Base-by-base conservation (phyloP, 1,284 basidiomycete species). In the Rhodotorula sp. region DNA sequence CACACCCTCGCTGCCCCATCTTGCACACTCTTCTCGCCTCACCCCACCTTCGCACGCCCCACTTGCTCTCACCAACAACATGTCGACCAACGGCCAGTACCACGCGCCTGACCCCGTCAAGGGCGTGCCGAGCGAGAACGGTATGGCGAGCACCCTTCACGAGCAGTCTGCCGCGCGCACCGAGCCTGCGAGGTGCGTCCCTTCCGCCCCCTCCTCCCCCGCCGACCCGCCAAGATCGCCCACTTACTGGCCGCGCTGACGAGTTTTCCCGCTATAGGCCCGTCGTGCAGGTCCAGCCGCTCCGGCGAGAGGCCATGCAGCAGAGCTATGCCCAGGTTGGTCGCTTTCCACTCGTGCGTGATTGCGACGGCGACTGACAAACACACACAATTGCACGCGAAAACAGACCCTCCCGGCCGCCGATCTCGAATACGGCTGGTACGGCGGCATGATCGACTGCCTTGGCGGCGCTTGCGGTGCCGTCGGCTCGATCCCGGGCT, bases 261-360 rank as follows among this genome's bases (percentile, higher is more conserved):
- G 29, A 29, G 19, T 29, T 34, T 27, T 44, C 22, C 22, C 58
- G 19, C 27, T 10, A 44, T 63, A 71, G 66, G 37, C 60, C 57
- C 41, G 66, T 65, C 56, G 69, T 71, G 9, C 60, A 61, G 41
- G 64, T 70, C n/a, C 74, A 77, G 71, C 69, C 75, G 12, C 61
- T 75, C 39, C 48, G 69, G 36, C 57, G 61, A 12, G 58, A 27
- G 51, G 79, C 80, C 56, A 81, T 82, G 79, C 78, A 82, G 69
- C 91, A 90, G 10, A 92, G 91, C 0, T 95, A 96, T 81, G 88
- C 93, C 3, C 92, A 96, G 82, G 91, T 94, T 81, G 82, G 94
- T 66, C 9, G 29, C 48, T 46, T 29, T 13, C 5, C 22, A 10
- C 32, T 15, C 12, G 7, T 8, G 5, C 25, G 32, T 46, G 44